A percentile compares a stretch with the other conserved stretches of the same genome.
Conservation (phyloP, 345 rosid species). For the Eucalyptus brandiana region DNA sequence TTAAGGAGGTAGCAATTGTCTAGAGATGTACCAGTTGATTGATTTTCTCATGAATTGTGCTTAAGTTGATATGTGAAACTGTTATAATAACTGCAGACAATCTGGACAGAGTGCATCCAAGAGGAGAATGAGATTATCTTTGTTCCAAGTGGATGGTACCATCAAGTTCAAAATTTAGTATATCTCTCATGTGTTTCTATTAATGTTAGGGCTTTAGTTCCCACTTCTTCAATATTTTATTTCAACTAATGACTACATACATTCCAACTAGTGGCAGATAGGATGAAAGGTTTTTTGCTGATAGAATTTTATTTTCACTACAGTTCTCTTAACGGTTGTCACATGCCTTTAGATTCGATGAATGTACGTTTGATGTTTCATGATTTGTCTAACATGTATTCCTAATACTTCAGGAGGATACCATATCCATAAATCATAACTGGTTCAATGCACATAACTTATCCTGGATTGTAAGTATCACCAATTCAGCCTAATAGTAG, state of each 20-base stretch:
- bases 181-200: not conserved
- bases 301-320: not conserved
- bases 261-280: not conserved
- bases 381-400: not conserved
- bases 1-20: slow-evolving; percentile 37
- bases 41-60: not conserved
- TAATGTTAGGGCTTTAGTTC: not conserved
- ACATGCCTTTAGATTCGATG: not conserved
- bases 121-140: slow-evolving; percentile 59
- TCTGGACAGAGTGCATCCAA: slow-evolving; percentile 83
- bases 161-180: slow-evolving; percentile 96
- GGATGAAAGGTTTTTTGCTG: not conserved
- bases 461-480: slow-evolving; percentile 73
- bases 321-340: not conserved
- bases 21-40: not conserved
- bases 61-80: not conserved
- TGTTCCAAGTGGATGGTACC: slow-evolving; percentile 98
- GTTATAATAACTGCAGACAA: slow-evolving; percentile 32
- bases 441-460: slow-evolving; percentile 87
- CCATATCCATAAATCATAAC: slow-evolving; percentile 89
- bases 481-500: not conserved
- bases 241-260: not conserved
- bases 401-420: slow-evolving; percentile 59
- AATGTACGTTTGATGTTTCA: not conserved
- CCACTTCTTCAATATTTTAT: not conserved